Percentiles rank a stretch among this genome's conserved stretches.
Conservation (phyloP, 2,329 filamentous ascomycete species). For the Aspergillus unguis region DNA sequence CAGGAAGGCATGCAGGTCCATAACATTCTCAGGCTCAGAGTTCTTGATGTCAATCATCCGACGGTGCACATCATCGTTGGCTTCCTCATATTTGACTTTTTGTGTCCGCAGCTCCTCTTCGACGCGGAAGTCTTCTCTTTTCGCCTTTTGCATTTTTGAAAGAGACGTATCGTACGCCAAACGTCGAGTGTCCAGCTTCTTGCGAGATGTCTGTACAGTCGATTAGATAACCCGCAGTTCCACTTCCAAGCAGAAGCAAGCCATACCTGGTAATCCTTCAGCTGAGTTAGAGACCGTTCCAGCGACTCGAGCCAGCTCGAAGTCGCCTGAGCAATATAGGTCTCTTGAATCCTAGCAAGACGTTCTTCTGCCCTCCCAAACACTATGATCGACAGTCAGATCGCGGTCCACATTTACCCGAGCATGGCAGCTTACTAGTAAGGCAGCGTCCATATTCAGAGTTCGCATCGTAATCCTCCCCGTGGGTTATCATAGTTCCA, state of each 20-base stretch:
- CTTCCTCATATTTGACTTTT: conserved; percentile 95
- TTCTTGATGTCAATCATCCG: conserved; percentile 98
- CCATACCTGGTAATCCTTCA: conserved; percentile 94
- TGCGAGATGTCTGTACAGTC: conserved; percentile 64
- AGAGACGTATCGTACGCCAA: conserved; percentile 88
- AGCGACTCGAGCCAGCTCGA: conserved; percentile 86
- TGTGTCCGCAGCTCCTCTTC: conserved; percentile 89
- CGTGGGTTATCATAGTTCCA: conserved; percentile 79
- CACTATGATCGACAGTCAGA: conserved; percentile 42
- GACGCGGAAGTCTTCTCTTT: conserved; percentile 87
- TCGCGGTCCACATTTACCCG: not conserved
- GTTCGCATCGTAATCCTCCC: conserved; percentile 86
- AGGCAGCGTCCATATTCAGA: conserved; percentile 90
- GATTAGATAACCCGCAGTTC: not conserved
- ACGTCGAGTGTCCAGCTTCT: conserved; percentile 87
- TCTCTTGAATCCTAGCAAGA: conserved; percentile 79
- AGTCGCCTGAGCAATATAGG: conserved; percentile 73
- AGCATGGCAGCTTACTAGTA: conserved; percentile 52
- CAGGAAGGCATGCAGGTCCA: conserved; percentile 74
- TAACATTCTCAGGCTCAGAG: conserved; percentile 76
- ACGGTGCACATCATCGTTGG: conserved; percentile 83
- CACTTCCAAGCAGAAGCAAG: too few relatives aligned
- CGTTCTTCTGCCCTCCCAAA: conserved; percentile 86
- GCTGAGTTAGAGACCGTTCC: conserved; percentile 83
- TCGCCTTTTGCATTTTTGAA: conserved; percentile 86